Percentiles rank a stretch among this genome's conserved stretches.
Evolutionary conservation across 306 rosid species (phyloP).

Genomic region (Sindora glabra): DNA sequence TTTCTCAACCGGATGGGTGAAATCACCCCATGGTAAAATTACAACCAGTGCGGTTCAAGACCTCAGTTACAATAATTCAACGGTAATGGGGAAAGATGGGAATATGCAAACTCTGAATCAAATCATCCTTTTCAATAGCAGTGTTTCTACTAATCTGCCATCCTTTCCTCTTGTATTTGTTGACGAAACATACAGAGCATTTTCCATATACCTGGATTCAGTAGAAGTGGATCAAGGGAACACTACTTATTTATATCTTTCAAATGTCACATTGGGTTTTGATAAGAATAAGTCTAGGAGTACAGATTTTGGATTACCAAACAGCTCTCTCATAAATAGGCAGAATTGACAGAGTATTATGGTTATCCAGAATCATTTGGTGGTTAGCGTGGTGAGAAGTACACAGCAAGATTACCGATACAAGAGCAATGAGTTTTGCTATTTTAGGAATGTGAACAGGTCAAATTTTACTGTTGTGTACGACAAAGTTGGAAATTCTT

Average conservation of each 20-base stretch:
- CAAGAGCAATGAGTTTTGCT: constrained; percentile 35
- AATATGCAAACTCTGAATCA: constrained; percentile 53
- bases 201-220: constrained; percentile 37
- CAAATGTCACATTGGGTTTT: constrained; percentile 56
- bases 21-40: constrained; percentile 64
- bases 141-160: constrained; percentile 24
- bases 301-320: constrained; percentile 20
- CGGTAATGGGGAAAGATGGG: constrained; percentile 51
- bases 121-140: constrained; percentile 35
- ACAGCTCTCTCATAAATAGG: constrained; percentile 50
- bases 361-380: constrained; percentile 42
- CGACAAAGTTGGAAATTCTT: constrained; percentile 40
- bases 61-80: constrained; percentile 38
- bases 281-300: constrained; percentile 26
- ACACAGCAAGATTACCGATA: constrained; percentile 65
- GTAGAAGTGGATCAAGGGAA: constrained; percentile 23
- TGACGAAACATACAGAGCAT: constrained; percentile 28
- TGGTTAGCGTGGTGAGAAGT: constrained; percentile 50
- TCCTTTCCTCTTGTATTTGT: constrained; percentile 14
- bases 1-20: constrained; percentile 61
- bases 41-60: constrained; percentile 51
- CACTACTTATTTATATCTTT: constrained; percentile 15
- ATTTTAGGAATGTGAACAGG: constrained; percentile 66
- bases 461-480: constrained; percentile 64
- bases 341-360: constrained; percentile 64